Evolutionary conservation across 495 filamentous ascomycete genomes (phyloP), one percentile per base, ranked within the genome.

Genomic region (Penicillium lividum): DNA sequence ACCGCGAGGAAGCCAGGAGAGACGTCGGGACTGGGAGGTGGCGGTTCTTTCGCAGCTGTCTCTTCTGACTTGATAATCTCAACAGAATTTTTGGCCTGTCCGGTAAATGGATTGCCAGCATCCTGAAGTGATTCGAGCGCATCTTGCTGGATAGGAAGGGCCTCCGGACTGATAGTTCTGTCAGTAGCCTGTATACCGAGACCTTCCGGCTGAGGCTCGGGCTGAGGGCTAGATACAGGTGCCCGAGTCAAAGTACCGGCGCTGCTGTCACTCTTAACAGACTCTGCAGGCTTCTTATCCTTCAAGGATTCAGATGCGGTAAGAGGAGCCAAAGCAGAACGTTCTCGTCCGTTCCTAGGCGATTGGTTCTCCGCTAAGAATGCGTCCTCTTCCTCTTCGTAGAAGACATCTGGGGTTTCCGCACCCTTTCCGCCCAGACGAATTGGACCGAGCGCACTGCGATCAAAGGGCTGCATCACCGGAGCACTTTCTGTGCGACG

Each of bases 331-430:
- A 6, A 11, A 31, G 25, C 15, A 33, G 48, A 28, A 31, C 47
- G 48, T 0, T 49, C 51, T 15, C 36, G 53, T 30, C 62, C 68
- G 13, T 61, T 53, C 42, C 57, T 68, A 27, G 66, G 71, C n/a
- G 68, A 71, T 6, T 75, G 68, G 38, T 68, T 73, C 6, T 71
- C 76, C 30, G 77, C 77, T 50, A 78, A 45, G 51, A 78, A 80
- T 5, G 85, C 85, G 56, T 96, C 90, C 61, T 95, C 92, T 61
- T 97, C 94, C 53, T 98, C 94, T 72, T 97, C 94, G 68, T 97
- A 92, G 59, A 97, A 96, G 5, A 97, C 94, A 72, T 97, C 94
- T 13, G 78, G 79, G 65, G 82, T 79, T 18, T 88, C 88, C 0
- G 53, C 81, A 91, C 86, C 5, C 11, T 85, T 86, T 0, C 82